Evolutionary conservation across 129 eudicot species (phyloP), one percentile per base, ranked within the genome.

Genomic region (Chrysanthemum seticuspe): DNA sequence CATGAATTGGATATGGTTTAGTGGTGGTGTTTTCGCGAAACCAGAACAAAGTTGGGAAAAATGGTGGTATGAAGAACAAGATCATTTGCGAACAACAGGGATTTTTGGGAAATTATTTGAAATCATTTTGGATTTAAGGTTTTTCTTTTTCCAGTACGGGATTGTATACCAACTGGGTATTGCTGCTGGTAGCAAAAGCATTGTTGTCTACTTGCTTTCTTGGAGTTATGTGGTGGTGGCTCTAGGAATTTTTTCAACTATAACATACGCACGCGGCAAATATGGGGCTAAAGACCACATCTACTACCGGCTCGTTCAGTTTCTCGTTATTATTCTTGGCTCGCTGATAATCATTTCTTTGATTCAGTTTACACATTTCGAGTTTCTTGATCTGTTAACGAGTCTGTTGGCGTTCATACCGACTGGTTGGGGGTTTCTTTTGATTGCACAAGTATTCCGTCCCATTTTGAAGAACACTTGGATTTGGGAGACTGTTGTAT

Each of bases 31-130:
- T 12, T 92, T 89, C 74, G 81, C 85, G 13, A 92, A 92, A 73
- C 13, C 95, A 18, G 96, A 92, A 27, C 84, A 92, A 78, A 82
- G 96, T 78, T 92, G 98, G 98, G 96, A 89, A 76, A 76, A 59
- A 75, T 92, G 98, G 96, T 92, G 98, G 96, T 77, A 80, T 5
- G 98, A 92, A 74, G 96, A 92, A 75, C 98, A 89, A 73, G 96
- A 92, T 78, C 98, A 92, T 79, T 64, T 89, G n/a, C 80, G 95
- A 47, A 89, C 95, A 5, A 92, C 92, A 4, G 95, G 98, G 45
- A 60, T 87, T 49, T 83, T 87, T 76, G 96, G 98, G 56, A 89
- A 85, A 65, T 4, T 89, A 12, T 34, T 87, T 19, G 96, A 92
- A 81, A 81, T 89, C 13, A 62, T 92, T 47, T 74, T 92, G 74